phyloP scores from a whole-genome alignment of 2,329 filamentous ascomycete genomes.

The Sordariomycetes sp. region DNA sequence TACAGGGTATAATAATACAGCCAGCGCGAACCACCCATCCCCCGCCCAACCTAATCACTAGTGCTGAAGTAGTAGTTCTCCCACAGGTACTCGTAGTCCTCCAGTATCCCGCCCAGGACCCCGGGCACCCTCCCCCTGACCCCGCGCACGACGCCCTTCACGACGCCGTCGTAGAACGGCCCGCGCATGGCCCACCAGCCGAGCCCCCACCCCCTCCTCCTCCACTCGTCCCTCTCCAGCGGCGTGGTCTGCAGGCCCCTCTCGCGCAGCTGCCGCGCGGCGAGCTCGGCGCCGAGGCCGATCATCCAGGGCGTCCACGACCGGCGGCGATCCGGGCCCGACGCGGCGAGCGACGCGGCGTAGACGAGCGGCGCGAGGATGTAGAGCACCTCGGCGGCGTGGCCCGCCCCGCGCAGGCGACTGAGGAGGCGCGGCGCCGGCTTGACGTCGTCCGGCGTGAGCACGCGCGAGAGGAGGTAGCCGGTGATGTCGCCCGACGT shows the following conservation, averaged over 20 bases:
- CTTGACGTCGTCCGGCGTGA: conserved; percentile 95
- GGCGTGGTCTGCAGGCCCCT: conserved; percentile 71
- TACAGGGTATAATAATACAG: background rate
- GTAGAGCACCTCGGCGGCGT: conserved; percentile 81
- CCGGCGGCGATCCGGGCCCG: conserved; percentile 15
- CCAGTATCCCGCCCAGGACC: conserved; percentile 74
- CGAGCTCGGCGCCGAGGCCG: conserved; percentile 75
- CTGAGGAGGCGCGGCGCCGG: conserved; percentile 81
- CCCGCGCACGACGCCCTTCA: conserved; percentile 61
- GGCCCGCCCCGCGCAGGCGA: conserved; percentile 59
- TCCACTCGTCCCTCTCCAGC: conserved; percentile 83
- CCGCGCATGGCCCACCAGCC: conserved; percentile 95
- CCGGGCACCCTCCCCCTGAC: conserved; percentile 69
- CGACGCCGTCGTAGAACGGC: conserved; percentile 92
- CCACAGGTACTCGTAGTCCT: conserved; percentile 97
- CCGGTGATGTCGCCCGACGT: conserved; percentile 71
- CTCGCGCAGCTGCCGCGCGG: conserved; percentile 71
- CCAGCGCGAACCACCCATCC: background rate
- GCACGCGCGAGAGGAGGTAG: conserved; percentile 80
- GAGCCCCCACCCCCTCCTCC: conserved; percentile 78
- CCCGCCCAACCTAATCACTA: conserved; percentile 22
- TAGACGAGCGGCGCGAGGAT: conserved; percentile 85
- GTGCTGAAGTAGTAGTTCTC: conserved; percentile 91
- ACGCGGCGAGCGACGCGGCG: conserved; percentile 55
- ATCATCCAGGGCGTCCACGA: conserved; percentile 90